Evolutionary conservation across 495 filamentous ascomycete species (phyloP), one percentile per base, ranked within the genome.

Genomic region (Aspergillus asperescens): DNA sequence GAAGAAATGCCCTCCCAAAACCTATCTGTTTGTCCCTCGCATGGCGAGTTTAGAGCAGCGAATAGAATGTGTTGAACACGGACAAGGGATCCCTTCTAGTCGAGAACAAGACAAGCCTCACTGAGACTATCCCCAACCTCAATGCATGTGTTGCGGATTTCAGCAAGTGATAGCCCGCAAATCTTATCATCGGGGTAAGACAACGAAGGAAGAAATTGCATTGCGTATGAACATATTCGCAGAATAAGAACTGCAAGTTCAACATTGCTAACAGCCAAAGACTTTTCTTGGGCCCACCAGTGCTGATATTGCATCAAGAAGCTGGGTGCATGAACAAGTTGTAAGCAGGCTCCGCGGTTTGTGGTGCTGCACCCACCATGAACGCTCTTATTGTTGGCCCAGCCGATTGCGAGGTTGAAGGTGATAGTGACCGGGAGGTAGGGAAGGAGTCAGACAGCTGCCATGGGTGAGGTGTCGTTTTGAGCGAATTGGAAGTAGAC

Each of bases 401-500:
- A 16, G n/a, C 50, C 50, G 28, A 23, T 52, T n/a, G 20, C 5
- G 10, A 52, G 23, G 13, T 18, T 43, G n/a, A 29, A 31, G n/a
- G 35, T 23, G 16, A 84, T 73, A 39, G 76, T 58, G 5, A 81
- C 42, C 44, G 75, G 40, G 42, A 85, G 70, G 47, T 78, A 82
- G 2, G 85, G 83, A 3, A 87, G 71, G 2, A 85, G 68, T 6
- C 77, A 72, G 1, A 84, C 76, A 3, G 72, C 80, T 1, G 81
- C 66, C 37, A 65, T 53, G 10, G 82, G 61, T 6, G 79, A 72
- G 0, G 57, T 59, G 55, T 83, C 79, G 22, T 59, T 64, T 16
- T 66, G 67, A 1, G 73, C 72, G 60, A 85, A 85, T 51, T 82
- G 79, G 63, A 84, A 85, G 66, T 75, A 82, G 31, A 83, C 59